Evolutionary conservation across 1,284 basidiomycete genomes (phyloP).

Genomic region (Grifola frondosa): DNA sequence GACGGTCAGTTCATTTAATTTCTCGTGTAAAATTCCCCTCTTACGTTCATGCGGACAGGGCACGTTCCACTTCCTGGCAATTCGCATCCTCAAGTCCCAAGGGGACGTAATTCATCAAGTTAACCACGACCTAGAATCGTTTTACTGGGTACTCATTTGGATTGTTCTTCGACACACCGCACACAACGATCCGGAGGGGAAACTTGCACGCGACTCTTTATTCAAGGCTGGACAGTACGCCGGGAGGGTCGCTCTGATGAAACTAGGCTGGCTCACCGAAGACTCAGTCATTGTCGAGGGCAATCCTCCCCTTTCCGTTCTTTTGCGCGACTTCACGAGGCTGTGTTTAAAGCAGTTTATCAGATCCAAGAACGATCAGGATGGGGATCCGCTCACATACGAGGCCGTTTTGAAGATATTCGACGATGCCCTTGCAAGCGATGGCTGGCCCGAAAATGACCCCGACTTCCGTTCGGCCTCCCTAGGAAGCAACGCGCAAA

Average conservation of each 20-base stretch:
- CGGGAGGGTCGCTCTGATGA: not conserved
- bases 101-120: not conserved
- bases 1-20: not conserved
- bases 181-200: not conserved
- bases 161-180: constrained; percentile 8
- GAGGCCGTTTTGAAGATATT: constrained; percentile 5
- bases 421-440: constrained; percentile 3
- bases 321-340: not conserved
- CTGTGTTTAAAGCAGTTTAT: not conserved
- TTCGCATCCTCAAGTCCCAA: not conserved
- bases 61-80: constrained; percentile 11
- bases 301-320: constrained; percentile 6
- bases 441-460: constrained; percentile 5
- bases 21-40: too few species aligned
- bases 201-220: constrained; percentile 2
- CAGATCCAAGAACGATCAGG: not conserved
- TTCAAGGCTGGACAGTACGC: not conserved
- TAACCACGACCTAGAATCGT: constrained; percentile 11
- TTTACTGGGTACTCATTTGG: constrained; percentile 14
- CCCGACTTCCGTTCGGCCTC: too few species aligned
- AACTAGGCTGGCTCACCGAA: not conserved
- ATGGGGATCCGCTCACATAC: not conserved
- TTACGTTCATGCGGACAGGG: not conserved
- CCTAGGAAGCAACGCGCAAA: too few species aligned
- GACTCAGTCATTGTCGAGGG: not conserved